phyloP scores from a whole-genome alignment of 108 stramenopile species.

The Epithemia pelagica region DNA sequence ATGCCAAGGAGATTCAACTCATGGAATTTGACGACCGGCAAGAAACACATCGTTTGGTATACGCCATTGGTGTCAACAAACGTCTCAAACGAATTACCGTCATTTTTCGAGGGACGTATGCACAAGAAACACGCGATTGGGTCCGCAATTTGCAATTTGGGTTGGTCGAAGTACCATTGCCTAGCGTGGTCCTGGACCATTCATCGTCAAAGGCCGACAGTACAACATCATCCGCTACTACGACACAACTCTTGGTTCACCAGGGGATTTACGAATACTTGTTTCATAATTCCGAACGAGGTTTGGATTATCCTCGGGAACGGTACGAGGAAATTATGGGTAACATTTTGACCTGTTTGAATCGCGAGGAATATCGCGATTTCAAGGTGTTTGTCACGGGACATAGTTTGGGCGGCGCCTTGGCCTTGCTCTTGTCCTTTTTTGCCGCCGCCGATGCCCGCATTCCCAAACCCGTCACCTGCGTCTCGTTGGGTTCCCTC shows the following conservation, averaged over 20 bases:
- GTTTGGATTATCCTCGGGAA: constrained; percentile 20
- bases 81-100: constrained; percentile 26
- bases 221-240: background rate
- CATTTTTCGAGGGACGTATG: constrained; percentile 28
- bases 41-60: constrained; percentile 17
- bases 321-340: constrained; percentile 50
- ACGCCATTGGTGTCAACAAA: constrained; percentile 19
- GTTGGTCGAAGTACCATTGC: constrained; percentile 17
- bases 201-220: constrained; percentile 1
- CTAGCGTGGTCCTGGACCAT: constrained; percentile 9
- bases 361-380: constrained; percentile 21
- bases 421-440: constrained; percentile 54
- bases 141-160: constrained; percentile 9
- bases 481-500: constrained; percentile 49
- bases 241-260: constrained; percentile 31
- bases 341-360: constrained; percentile 22
- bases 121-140: constrained; percentile 2
- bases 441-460: constrained; percentile 27
- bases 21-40: constrained; percentile 30
- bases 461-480: constrained; percentile 39
- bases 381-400: constrained; percentile 63
- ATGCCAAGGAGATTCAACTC: constrained; percentile 4
- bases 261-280: constrained; percentile 61
- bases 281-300: constrained; percentile 17
- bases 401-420: constrained; percentile 59